These are phyloP conservation scores for Mycena alexandri DNA, from an alignment of 768 basidiomycete genomes.

Conservation along the genomic window DNA sequence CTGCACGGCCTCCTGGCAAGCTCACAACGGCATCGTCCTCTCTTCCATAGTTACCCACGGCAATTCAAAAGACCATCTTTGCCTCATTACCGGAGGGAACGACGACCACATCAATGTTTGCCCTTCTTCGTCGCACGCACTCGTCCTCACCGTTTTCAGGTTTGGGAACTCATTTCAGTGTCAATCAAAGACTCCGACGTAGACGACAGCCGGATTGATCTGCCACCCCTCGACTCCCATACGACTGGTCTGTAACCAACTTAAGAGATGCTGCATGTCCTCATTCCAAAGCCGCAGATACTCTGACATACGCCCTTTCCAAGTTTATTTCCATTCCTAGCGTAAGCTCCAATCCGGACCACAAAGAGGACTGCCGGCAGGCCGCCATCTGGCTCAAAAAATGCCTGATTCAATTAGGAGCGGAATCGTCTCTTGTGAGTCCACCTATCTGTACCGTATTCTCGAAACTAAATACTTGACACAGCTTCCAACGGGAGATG, in stretches of 20 bases:
- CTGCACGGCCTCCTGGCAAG: slow-evolving; percentile 85
- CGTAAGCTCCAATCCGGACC: slow-evolving; percentile 74
- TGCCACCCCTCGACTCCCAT: slow-evolving; percentile 31
- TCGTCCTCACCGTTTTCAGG: slow-evolving; percentile 46
- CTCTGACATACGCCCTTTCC: slow-evolving; percentile 82
- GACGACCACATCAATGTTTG: slow-evolving; percentile 87
- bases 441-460: not conserved
- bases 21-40: slow-evolving; percentile 85
- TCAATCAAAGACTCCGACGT: slow-evolving; percentile 36
- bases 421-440: slow-evolving; percentile 79
- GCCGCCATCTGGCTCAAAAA: slow-evolving; percentile 94
- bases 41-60: slow-evolving; percentile 74
- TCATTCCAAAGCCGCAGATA: slow-evolving; percentile 58
- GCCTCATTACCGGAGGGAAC: slow-evolving; percentile 84
- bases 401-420: slow-evolving; percentile 89
- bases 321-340: slow-evolving; percentile 92
- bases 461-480: slow-evolving; percentile 7
- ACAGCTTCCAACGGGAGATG: slow-evolving; percentile 83
- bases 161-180: slow-evolving; percentile 66
- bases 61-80: slow-evolving; percentile 47
- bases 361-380: slow-evolving; percentile 92
- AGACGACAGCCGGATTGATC: slow-evolving; percentile 39
- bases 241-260: slow-evolving; percentile 40
- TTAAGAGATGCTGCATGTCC: not conserved
- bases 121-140: not conserved